Conservation (phyloP, 768 basidiomycete species). For the Royoungia palumana region DNA sequence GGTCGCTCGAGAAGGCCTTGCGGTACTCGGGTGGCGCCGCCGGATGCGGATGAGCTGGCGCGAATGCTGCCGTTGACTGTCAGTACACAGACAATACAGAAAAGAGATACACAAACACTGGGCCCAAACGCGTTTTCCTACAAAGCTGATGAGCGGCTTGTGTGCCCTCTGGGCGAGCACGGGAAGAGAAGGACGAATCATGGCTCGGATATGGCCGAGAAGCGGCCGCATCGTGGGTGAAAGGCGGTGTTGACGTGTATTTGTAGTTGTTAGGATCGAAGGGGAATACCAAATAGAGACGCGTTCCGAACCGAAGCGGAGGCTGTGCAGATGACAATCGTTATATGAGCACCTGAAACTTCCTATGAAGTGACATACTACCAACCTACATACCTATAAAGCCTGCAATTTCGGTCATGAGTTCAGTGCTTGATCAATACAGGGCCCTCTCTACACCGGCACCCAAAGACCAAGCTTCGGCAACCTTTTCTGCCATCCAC, state of each 20-base stretch:
- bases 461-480: constrained; percentile 4
- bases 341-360: too few species aligned
- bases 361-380: too few species aligned
- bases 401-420: constrained; percentile 13
- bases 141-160: constrained; percentile 59
- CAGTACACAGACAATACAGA: neutral
- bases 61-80: constrained; percentile 32
- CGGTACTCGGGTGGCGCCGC: constrained; percentile 62
- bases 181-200: constrained; percentile 36
- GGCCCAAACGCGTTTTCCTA: constrained; percentile 56
- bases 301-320: constrained; percentile 5
- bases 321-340: constrained; percentile 14
- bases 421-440: constrained; percentile 15
- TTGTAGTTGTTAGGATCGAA: constrained; percentile 20
- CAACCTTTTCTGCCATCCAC: constrained; percentile 13
- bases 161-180: constrained; percentile 42
- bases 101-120: constrained; percentile 33
- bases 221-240: neutral
- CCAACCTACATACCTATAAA: too few species aligned
- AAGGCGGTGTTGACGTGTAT: constrained; percentile 8
- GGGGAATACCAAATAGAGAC: constrained; percentile 18
- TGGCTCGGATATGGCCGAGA: constrained; percentile 3
- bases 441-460: constrained; percentile 12
- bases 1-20: constrained; percentile 45
- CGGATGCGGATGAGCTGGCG: constrained; percentile 55